phyloP scores from a whole-genome alignment of 2,329 filamentous ascomycete genomes.

The Hortaea sp. region DNA sequence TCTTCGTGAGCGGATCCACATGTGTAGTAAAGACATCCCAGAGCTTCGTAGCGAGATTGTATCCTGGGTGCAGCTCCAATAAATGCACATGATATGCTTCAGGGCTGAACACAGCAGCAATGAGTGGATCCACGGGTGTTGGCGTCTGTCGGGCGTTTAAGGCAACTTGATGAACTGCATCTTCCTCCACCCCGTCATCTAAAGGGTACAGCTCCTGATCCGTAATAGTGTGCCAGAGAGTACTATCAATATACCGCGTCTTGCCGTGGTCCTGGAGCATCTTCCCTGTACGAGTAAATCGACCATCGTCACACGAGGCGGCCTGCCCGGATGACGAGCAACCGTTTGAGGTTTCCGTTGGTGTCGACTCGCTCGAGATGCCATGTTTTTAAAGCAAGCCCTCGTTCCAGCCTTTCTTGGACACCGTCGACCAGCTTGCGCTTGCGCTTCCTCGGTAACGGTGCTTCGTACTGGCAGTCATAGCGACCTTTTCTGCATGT shows the following conservation, averaged over 20 bases:
- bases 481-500: slow-evolving; percentile 27
- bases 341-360: background rate
- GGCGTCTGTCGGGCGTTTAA: slow-evolving; percentile 19
- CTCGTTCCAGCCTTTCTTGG: slow-evolving; percentile 25
- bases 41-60: slow-evolving; percentile 43
- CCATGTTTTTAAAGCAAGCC: slow-evolving; percentile 7
- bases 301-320: background rate
- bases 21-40: slow-evolving; percentile 57
- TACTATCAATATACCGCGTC: slow-evolving; percentile 34
- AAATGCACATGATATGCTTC: slow-evolving; percentile 8
- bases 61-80: slow-evolving; percentile 41
- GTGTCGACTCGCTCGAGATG: slow-evolving; percentile 19
- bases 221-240: slow-evolving; percentile 19
- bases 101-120: slow-evolving; percentile 14
- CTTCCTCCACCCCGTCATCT: slow-evolving; percentile 17
- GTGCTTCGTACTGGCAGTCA: slow-evolving; percentile 34
- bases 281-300: slow-evolving; percentile 11
- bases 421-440: slow-evolving; percentile 25
- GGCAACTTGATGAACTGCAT: slow-evolving; percentile 12
- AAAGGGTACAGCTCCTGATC: slow-evolving; percentile 15
- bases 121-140: slow-evolving; percentile 15
- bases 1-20: slow-evolving; percentile 60
- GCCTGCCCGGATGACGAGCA: background rate
- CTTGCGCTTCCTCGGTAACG: slow-evolving; percentile 30
- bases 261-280: slow-evolving; percentile 24